Evolutionary conservation across 176 grass and related monocot species (phyloP), one percentile per base, ranked within the genome.

Genomic region (Oryza longistaminata): DNA sequence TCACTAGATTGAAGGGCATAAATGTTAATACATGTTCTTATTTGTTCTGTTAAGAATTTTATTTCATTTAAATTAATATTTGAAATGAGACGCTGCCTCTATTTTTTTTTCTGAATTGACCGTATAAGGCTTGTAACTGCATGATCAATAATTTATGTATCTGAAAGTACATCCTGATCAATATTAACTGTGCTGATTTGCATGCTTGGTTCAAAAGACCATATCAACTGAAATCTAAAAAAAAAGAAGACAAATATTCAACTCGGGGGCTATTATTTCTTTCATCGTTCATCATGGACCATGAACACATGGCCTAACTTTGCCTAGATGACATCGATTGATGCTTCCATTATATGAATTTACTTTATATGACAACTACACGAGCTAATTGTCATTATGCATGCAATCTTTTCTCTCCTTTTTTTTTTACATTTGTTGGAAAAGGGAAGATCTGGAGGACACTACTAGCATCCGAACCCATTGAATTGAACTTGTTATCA

Each of bases 261-360:
- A n/a, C n/a, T n/a, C n/a, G n/a, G n/a, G 19, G 12, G 22, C 11
- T 31, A 45, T 44, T 43, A 11, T 73, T 40, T 45, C 35, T 40
- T 9, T 10, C 14, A 17, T 40, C 4, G 6, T 71, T 71, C n/a
- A 27, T 39, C 33, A 42, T 60, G 21, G 80, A 26, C 4, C 26
- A 35, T 27, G 68, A n/a, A 73, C 37, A 13, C 15, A 3, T 15
- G n/a, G 39, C 55, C 70, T 48, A 83, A 44, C 34, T 44, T 43
- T 60, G 55, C 60, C 69, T 42, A 62, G 1, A 64, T 11, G 60
- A 15, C 71, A 34, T 6, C 24, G 71, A 49, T 15, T 74, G 58
- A 49, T 35, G 39, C 42, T 75, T 83, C 81, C 55, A 24, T 45
- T 66, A 11, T 43, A 74, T 73, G 22, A 60, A 60, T 69, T 33